phyloP scores from a whole-genome alignment of 2,329 filamentous ascomycete species.

The Monilinia vaccinii-corymbosi region DNA sequence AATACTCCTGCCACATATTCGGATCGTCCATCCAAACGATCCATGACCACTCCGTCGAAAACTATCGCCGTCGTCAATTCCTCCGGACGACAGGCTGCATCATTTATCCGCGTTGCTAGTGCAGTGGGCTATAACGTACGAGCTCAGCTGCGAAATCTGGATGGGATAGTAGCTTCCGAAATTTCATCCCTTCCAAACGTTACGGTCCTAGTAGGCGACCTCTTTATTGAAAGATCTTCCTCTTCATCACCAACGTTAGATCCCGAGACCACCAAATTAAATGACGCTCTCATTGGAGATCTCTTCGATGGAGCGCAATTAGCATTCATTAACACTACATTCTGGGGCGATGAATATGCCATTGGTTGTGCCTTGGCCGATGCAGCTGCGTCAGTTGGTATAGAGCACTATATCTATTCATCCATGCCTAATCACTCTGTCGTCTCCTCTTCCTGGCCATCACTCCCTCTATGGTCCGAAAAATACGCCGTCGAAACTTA shows the following conservation, averaged over 20 bases:
- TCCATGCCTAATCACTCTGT: conserved; percentile 93
- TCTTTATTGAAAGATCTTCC: conserved; percentile 38
- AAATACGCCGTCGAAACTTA: conserved; percentile 94
- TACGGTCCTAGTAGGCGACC: conserved; percentile 53
- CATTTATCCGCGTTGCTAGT: conserved; percentile 85
- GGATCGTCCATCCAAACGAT: conserved; percentile 26
- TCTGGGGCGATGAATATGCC: conserved; percentile 87
- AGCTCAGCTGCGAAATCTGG: conserved; percentile 79
- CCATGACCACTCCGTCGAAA: conserved; percentile 27
- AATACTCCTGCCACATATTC: conserved; percentile 11
- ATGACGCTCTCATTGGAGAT: conserved; percentile 61
- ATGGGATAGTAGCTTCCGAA: conserved; percentile 82
- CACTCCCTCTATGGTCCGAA: conserved; percentile 79
- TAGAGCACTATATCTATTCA: conserved; percentile 91
- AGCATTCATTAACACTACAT: conserved; percentile 96
- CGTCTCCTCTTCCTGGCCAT: conserved; percentile 61
- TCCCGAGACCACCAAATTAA: conserved; percentile 58
- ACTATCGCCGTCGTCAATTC: conserved; percentile 93
- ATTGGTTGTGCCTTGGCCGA: conserved; percentile 86
- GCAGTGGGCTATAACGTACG: conserved; percentile 90
- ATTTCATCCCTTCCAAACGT: conserved; percentile 73
- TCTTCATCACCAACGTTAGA: conserved; percentile 48
- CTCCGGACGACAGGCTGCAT: conserved; percentile 90
- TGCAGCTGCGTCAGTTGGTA: conserved; percentile 72
- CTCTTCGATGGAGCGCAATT: conserved; percentile 79